Conservation (phyloP, 768 basidiomycete genomes). For the Boletus subcaerulescens region DNA sequence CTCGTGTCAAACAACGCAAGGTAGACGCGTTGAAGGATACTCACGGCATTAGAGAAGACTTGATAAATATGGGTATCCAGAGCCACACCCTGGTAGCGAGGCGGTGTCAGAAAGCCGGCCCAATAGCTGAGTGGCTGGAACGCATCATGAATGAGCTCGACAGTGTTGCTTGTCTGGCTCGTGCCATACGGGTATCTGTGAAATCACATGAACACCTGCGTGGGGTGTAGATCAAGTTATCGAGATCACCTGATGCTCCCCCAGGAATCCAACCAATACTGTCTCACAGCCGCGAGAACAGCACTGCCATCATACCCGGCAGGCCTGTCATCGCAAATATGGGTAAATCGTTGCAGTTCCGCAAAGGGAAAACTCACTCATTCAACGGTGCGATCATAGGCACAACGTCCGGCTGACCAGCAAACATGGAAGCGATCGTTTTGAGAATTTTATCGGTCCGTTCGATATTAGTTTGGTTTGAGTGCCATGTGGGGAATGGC, state of each 20-base stretch:
- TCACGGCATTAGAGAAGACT: conserved; percentile 60
- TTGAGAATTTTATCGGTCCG: conserved; percentile 68
- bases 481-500: conserved; percentile 66
- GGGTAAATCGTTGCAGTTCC: not conserved
- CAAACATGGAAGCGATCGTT: conserved; percentile 58
- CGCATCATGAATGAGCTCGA: conserved; percentile 73
- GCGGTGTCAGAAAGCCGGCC: conserved; percentile 56
- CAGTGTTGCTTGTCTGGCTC: conserved; percentile 48
- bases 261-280: conserved; percentile 77
- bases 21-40: conserved; percentile 17
- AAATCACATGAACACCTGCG: not conserved
- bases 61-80: conserved; percentile 83
- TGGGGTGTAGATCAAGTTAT: not conserved
- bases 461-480: conserved; percentile 57
- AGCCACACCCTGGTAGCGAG: conserved; percentile 59
- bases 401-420: conserved; percentile 50
- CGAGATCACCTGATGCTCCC: conserved; percentile 59
- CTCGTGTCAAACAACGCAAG: not conserved
- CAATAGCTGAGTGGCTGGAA: conserved; percentile 75
- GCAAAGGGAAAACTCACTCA: conserved; percentile 47
- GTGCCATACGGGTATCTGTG: conserved; percentile 41
- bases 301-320: conserved; percentile 61
- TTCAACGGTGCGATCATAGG: conserved; percentile 74
- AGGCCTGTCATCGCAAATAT: conserved; percentile 44
- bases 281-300: conserved; percentile 46